Base-by-base conservation (phyloP, 2,329 filamentous ascomycete species). In the Proliferodiscus dingleyae region DNA sequence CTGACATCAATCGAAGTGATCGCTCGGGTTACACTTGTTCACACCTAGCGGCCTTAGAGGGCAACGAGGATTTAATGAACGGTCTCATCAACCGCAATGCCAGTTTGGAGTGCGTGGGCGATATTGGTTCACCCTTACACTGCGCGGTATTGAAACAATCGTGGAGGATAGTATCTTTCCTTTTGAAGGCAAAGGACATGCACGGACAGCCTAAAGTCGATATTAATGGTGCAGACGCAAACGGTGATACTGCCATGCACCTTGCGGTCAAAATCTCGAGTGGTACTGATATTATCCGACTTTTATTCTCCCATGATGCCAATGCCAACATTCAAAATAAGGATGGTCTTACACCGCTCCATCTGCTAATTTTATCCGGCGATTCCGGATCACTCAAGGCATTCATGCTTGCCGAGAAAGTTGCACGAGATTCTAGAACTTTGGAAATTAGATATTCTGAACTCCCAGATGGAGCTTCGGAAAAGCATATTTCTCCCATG, bases 121-220 rank as follows among this genome's bases (percentile, higher is more conserved):
- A 42, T 21, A 6, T 10, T 3, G 26, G 29, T 4, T 21, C 40
- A 34, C 7, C 21, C 13, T 18, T 42, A 10, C 40, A 42, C 21
- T 42, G 40, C 18, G 40, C 40, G n/a, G 29, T 42, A 18, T 7
- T 23, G n/a, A 42, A 34, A 34, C 40, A 29, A 15, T 42, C 40
- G 5, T n/a, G n/a, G 7, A 21, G 15, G 19, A 24, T 42, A 15
- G 18, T 42, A 29, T 21, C 29, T 4, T 15, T 34, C 15, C 21
- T 42, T 8, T 21, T 42, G 18, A 28, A 34, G 13, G 19, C 5
- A 23, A 10, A 10, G 11, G n/a, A n/a, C n/a, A n/a, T n/a, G n/a
- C n/a, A n/a, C n/a, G n/a, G n/a, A n/a, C n/a, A n/a, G n/a, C n/a
- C n/a, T n/a, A n/a, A n/a, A n/a, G 7, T 38, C n/a, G 36, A 23